phyloP scores from a whole-genome alignment of 495 filamentous ascomycete genomes.

The Baudoinia panamericana region DNA sequence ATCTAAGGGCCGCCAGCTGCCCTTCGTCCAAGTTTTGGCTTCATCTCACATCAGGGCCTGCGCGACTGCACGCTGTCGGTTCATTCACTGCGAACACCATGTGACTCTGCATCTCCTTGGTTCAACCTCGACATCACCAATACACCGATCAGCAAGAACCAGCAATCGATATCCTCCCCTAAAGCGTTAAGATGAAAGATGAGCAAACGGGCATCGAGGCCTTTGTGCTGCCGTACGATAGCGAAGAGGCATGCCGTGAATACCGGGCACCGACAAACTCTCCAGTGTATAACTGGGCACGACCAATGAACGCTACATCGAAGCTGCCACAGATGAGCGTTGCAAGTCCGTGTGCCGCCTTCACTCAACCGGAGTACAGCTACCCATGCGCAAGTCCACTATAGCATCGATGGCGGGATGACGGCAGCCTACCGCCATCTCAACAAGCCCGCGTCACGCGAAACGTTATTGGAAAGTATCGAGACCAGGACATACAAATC shows the following conservation, averaged over 20 bases:
- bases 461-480: too few relatives aligned
- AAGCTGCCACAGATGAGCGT: conserved; percentile 6
- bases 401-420: not conserved
- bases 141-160: not conserved
- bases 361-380: not conserved
- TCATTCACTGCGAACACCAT: too few relatives aligned
- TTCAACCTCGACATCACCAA: not conserved
- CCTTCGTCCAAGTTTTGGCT: too few relatives aligned
- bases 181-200: conserved; percentile 4
- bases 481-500: too few relatives aligned
- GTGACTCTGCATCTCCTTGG: not conserved
- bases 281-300: not conserved
- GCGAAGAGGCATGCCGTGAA: not conserved
- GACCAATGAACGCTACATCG: conserved; percentile 7
- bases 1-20: too few relatives aligned
- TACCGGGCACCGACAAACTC: not conserved
- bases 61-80: too few relatives aligned
- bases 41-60: too few relatives aligned
- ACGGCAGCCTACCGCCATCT: not conserved
- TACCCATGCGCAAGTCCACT: not conserved
- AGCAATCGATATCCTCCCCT: not conserved
- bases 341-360: not conserved
- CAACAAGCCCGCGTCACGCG: not conserved
- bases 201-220: not conserved
- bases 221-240: not conserved